These are phyloP conservation scores for Urochloa ruziziensis DNA, from an alignment of 176 grass and related monocot species.

Conservation along the genomic window DNA sequence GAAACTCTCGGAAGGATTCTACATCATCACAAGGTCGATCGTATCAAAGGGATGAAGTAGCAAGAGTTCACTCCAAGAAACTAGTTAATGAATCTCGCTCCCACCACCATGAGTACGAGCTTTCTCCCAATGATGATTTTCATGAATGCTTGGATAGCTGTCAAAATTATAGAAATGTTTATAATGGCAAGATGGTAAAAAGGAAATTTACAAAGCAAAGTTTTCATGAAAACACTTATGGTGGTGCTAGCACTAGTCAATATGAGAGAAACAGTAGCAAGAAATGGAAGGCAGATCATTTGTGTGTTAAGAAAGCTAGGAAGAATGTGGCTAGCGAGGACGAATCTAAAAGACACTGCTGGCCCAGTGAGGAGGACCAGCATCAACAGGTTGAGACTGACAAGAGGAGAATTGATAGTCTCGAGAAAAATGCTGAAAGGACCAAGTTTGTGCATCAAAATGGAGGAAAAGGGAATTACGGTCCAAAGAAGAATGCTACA, in stretches of 20 bases:
- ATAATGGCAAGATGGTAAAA: constrained; percentile 13
- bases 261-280: not conserved
- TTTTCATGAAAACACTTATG: constrained; percentile 1
- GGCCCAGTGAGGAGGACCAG: not conserved
- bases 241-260: not conserved
- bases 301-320: constrained; percentile 8
- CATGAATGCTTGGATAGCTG: not conserved
- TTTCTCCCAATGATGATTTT: constrained; percentile 3
- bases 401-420: constrained; percentile 11
- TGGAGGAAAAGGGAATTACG: constrained; percentile 20
- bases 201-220: constrained; percentile 3
- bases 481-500: constrained; percentile 5
- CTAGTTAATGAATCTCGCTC: not conserved
- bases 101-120: constrained; percentile 14
- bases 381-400: not conserved
- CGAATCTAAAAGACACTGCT: constrained; percentile 13
- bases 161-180: not conserved
- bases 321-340: constrained; percentile 1
- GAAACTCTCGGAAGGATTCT: not conserved
- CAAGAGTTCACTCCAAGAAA: constrained; percentile 2
- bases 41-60: constrained; percentile 7
- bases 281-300: constrained; percentile 23
- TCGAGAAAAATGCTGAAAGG: not conserved
- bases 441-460: constrained; percentile 1
- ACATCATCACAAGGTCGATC: not conserved